A percentile compares a stretch with the other conserved stretches of the same genome.
Conservation (phyloP, 139 green algal genomes). For the Auxenochlorella pyrenoidosa region DNA sequence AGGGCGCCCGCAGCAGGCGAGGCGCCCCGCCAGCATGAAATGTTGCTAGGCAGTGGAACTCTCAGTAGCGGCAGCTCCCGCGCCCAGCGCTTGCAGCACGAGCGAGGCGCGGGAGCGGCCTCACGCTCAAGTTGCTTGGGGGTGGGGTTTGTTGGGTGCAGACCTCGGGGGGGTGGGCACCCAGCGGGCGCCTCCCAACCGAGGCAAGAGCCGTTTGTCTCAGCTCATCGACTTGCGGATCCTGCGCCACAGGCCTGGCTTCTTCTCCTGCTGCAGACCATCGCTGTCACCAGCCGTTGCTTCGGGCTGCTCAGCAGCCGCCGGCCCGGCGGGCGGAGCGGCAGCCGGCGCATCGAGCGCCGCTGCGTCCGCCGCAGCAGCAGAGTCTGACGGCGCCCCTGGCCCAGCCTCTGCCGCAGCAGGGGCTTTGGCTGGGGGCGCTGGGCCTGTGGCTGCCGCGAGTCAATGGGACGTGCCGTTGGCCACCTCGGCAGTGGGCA, state of each 20-base stretch:
- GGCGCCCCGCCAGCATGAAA: no score
- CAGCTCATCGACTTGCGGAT: background rate
- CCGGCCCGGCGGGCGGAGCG: background rate
- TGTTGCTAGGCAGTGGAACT: no score
- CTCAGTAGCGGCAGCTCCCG: no score
- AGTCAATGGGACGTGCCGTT: slow-evolving; percentile 31
- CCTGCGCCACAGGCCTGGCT: slow-evolving; percentile 14
- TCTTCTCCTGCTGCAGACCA: background rate
- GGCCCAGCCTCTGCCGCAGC: background rate
- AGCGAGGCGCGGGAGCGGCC: no score
- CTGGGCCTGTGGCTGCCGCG: slow-evolving; percentile 3
- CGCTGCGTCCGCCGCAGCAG: background rate
- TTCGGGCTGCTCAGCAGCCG: background rate
- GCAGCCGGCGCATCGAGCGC: background rate
- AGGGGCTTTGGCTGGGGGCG: background rate
- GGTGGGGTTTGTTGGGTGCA: no score
- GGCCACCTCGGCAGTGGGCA: background rate
- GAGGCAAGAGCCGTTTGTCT: background rate
- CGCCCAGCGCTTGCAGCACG: no score
- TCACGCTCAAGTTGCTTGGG: no score
- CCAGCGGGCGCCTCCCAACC: no score
- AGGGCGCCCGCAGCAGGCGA: no score
- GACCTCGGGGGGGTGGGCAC: no score
- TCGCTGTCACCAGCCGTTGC: background rate
- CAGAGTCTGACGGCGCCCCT: background rate